Conservation (phyloP, 192 early-diverging fungal species). For the Gamsiella multidivaricata region DNA sequence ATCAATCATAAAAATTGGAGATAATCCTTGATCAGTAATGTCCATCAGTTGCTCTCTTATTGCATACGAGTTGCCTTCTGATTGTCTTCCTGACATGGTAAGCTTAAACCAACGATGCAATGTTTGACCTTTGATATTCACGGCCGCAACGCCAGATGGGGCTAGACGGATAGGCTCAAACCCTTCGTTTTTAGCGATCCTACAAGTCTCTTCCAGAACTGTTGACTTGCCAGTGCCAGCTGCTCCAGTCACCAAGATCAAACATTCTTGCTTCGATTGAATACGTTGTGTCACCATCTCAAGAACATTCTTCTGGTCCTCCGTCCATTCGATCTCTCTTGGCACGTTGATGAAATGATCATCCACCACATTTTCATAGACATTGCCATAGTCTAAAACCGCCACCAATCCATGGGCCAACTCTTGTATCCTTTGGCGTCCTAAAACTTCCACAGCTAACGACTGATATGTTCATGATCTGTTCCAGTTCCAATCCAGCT, state of each 20-base stretch:
- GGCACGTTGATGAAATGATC: not conserved
- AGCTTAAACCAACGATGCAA: constrained; percentile 22
- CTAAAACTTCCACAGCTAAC: constrained; percentile 5
- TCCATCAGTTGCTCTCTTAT: constrained; percentile 15
- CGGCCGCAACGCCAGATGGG: constrained; percentile 26
- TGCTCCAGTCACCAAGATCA: constrained; percentile 23
- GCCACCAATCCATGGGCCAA: constrained; percentile 12
- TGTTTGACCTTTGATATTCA: constrained; percentile 20
- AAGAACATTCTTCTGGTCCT: constrained; percentile 15
- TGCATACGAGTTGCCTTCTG: constrained; percentile 4
- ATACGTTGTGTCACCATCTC: not conserved
- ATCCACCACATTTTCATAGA: not conserved
- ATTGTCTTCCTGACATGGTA: constrained; percentile 7
- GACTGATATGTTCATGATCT: constrained; percentile 14
- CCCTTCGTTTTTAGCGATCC: not conserved
- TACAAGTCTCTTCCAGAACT: not conserved
- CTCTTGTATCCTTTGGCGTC: constrained; percentile 8
- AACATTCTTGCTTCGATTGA: not conserved
- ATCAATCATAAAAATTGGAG: constrained; percentile 2
- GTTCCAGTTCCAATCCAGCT: constrained; percentile 22
- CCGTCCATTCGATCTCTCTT: constrained; percentile 7
- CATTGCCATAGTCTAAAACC: constrained; percentile 11
- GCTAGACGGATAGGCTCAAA: constrained; percentile 10
- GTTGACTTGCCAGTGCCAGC: constrained; percentile 29
- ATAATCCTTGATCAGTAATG: not conserved